A percentile compares a stretch with the other conserved stretches of the same genome.
Conservation (phyloP, 768 basidiomycete species). For the Lentinula aciculospora region DNA sequence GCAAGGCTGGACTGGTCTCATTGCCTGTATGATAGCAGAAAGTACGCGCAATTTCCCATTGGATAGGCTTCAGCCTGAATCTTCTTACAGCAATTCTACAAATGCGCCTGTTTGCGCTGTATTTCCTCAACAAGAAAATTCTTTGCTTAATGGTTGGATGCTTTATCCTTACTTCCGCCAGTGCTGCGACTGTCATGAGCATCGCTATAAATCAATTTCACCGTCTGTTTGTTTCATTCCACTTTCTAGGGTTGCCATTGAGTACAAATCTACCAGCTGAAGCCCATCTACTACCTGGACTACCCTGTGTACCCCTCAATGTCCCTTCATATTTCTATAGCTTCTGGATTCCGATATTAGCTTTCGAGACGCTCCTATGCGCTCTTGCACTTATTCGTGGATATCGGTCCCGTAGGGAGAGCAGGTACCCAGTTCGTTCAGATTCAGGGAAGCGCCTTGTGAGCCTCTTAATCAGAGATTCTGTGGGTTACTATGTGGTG, state of each 20-base stretch:
- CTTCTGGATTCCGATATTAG: slow-evolving; percentile 58
- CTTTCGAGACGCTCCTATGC: slow-evolving; percentile 50
- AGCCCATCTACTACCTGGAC: slow-evolving; percentile 15
- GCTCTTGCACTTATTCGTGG: slow-evolving; percentile 43
- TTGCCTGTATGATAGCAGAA: slow-evolving; percentile 50
- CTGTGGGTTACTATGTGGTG: slow-evolving; percentile 53
- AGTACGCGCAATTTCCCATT: slow-evolving; percentile 24
- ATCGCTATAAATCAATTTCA: slow-evolving; percentile 22
- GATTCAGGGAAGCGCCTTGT: slow-evolving; percentile 39
- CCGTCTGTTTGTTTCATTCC: background rate
- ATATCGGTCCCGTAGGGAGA: slow-evolving; percentile 34
- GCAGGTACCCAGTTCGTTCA: slow-evolving; percentile 28
- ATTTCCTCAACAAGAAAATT: slow-evolving; percentile 45
- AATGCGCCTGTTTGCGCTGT: slow-evolving; percentile 59
- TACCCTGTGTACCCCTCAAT: slow-evolving; percentile 31
- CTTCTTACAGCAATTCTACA: slow-evolving; percentile 44
- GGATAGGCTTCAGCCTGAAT: background rate
- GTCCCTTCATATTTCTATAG: slow-evolving; percentile 40
- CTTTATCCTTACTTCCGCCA: slow-evolving; percentile 32
- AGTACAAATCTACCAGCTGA: background rate
- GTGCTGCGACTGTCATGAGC: slow-evolving; percentile 46
- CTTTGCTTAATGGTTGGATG: slow-evolving; percentile 37
- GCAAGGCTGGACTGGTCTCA: slow-evolving; percentile 58
- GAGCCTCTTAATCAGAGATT: slow-evolving; percentile 48
- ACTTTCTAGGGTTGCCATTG: background rate